These are phyloP conservation scores for Piromyces finnis DNA, from an alignment of 192 early-diverging fungal species.

Conservation along the genomic window DNA sequence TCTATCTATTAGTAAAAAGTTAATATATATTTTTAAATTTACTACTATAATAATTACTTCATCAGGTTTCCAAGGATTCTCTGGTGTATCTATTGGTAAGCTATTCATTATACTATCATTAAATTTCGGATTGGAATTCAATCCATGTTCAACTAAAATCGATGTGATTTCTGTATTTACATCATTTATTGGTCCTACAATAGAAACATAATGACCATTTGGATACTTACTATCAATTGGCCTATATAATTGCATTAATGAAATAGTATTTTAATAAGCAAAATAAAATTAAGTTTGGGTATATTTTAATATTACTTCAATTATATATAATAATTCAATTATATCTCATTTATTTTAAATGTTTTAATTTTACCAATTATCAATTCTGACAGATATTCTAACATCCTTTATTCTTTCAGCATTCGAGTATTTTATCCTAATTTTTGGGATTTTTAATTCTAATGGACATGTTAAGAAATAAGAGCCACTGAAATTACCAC, in stretches of 20 bases:
- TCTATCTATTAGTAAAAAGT: no score
- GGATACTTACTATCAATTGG: constrained; percentile 50
- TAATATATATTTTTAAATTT: background rate
- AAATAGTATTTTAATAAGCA: background rate
- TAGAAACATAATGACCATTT: constrained; percentile 54
- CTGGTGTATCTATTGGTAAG: constrained; percentile 35
- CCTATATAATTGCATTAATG: constrained; percentile 5
- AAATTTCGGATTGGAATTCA: constrained; percentile 50
- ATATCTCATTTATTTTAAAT: background rate
- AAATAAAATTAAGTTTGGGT: no score
- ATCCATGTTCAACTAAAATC: constrained; percentile 57
- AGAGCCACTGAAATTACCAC: constrained; percentile 22
- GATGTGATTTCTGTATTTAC: constrained; percentile 57
- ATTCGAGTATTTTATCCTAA: constrained; percentile 51
- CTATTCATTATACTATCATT: constrained; percentile 39
- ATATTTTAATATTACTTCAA: no score
- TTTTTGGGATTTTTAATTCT: constrained; percentile 48
- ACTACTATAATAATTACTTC: background rate
- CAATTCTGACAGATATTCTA: constrained; percentile 55
- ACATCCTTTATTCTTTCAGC: constrained; percentile 25
- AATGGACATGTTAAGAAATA: constrained; percentile 46
- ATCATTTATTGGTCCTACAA: constrained; percentile 40
- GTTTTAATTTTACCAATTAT: constrained; percentile 21
- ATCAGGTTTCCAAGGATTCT: constrained; percentile 30
- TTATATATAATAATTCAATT: background rate